These are phyloP conservation scores for Lodderomyces elongisporus DNA, from an alignment of 1,139 yeast species.

Conservation along the genomic window DNA sequence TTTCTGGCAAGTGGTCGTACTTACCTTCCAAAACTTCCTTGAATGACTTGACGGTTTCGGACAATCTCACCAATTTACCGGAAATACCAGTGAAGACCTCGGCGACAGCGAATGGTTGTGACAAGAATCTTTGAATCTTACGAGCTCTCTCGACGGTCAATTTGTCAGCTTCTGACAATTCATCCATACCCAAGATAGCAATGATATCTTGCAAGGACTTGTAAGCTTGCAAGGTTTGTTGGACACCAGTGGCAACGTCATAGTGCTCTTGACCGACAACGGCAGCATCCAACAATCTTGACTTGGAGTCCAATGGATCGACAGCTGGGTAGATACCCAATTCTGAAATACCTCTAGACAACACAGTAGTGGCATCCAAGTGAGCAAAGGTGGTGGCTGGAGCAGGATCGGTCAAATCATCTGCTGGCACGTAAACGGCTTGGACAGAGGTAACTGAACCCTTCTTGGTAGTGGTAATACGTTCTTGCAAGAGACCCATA, in stretches of 20 bases:
- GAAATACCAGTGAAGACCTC: slow-evolving; percentile 99
- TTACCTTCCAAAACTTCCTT: slow-evolving; percentile 97
- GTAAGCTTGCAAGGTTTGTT: slow-evolving; percentile 98
- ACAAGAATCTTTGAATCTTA: slow-evolving; percentile 99
- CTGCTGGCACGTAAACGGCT: slow-evolving; percentile 99
- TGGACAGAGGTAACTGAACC: slow-evolving; percentile 99
- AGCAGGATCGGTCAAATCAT: slow-evolving; percentile 99
- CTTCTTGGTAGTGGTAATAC: slow-evolving; percentile 99
- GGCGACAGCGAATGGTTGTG: slow-evolving; percentile 99
- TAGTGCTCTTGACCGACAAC: slow-evolving; percentile 99
- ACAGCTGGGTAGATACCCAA: slow-evolving; percentile 99
- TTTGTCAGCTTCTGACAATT: slow-evolving; percentile 97
- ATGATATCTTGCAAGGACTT: slow-evolving; percentile 99
- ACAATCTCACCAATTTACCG: slow-evolving; percentile 95
- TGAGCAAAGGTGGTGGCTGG: slow-evolving; percentile 99
- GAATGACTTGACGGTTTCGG: slow-evolving; percentile 92
- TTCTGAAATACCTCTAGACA: slow-evolving; percentile 99
- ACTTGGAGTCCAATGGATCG: slow-evolving; percentile 99
- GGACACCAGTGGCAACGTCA: slow-evolving; percentile 89
- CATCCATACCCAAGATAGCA: slow-evolving; percentile 99
- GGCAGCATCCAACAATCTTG: slow-evolving; percentile 95
- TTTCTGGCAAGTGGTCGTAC: slow-evolving; percentile 98
- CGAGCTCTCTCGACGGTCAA: slow-evolving; percentile 99
- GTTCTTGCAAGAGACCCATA: slow-evolving; percentile 99
- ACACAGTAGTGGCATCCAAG: slow-evolving; percentile 99